A percentile compares a stretch with the other conserved stretches of the same genome.
These are phyloP conservation scores for Metschnikowia henanensis DNA, from an alignment of 805 yeast genomes.

Conservation along the genomic window DNA sequence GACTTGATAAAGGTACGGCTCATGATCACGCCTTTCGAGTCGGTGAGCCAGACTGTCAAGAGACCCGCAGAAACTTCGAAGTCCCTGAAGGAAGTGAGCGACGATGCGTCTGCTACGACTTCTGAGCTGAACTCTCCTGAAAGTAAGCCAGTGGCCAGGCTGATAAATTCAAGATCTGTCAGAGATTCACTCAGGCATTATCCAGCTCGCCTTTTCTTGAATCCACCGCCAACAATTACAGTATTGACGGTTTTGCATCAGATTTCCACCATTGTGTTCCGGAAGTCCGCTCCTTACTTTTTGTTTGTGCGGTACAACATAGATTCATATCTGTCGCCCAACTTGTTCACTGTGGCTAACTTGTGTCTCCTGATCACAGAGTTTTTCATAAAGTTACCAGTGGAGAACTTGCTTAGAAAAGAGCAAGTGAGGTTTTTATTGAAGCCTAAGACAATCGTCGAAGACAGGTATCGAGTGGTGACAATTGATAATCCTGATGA, in stretches of 20 bases:
- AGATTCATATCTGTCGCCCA: conserved; percentile 65
- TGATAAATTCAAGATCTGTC: conserved; percentile 57
- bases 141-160: not conserved
- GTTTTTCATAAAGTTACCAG: conserved; percentile 75
- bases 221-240: conserved; percentile 50
- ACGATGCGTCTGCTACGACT: not conserved
- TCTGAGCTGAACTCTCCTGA: not conserved
- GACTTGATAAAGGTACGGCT: conserved; percentile 79
- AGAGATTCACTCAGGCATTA: conserved; percentile 61
- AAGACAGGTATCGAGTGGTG: conserved; percentile 38
- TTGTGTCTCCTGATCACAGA: conserved; percentile 65
- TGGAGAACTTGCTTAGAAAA: conserved; percentile 82
- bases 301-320: conserved; percentile 60
- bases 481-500: conserved; percentile 45
- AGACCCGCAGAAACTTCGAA: not conserved
- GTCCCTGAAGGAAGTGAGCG: not conserved
- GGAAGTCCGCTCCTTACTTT: conserved; percentile 64
- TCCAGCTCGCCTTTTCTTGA: conserved; percentile 54
- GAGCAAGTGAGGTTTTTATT: conserved; percentile 74
- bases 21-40: conserved; percentile 63
- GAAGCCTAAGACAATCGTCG: conserved; percentile 31
- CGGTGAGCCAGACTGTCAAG: conserved; percentile 9
- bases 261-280: conserved; percentile 57
- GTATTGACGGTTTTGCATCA: conserved; percentile 59
- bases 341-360: conserved; percentile 55